Evolutionary conservation across 2,329 filamentous ascomycete species (phyloP).

Genomic region (Colletotrichum lindemuthianum): DNA sequence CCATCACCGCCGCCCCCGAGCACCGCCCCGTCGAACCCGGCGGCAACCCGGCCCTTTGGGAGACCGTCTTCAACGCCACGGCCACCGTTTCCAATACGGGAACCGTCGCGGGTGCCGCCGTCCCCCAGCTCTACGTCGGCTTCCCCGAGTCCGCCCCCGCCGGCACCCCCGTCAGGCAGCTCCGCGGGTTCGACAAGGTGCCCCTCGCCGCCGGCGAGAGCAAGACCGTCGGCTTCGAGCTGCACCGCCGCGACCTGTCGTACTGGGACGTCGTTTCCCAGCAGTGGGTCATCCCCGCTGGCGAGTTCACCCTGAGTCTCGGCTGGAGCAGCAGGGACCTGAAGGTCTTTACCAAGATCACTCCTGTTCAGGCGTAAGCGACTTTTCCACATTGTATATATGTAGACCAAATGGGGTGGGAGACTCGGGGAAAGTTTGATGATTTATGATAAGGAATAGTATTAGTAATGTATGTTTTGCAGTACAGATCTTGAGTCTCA

Average conservation of each 20-base stretch:
- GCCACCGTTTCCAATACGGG: conserved; percentile 63
- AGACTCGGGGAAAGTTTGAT: not conserved
- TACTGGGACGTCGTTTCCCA: conserved; percentile 58
- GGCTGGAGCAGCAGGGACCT: conserved; percentile 44
- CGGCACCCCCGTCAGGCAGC: conserved; percentile 58
- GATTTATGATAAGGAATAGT: conserved; percentile 29
- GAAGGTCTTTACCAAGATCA: conserved; percentile 27
- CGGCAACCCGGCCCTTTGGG: conserved; percentile 66
- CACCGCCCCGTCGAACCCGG: conserved; percentile 53
- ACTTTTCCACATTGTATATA: not conserved
- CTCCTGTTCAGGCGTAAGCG: conserved; percentile 26
- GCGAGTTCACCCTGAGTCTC: conserved; percentile 44
- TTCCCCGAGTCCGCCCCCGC: conserved; percentile 50
- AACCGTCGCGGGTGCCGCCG: conserved; percentile 55
- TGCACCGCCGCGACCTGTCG: conserved; percentile 59
- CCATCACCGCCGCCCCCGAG: conserved; percentile 43
- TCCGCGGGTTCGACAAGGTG: conserved; percentile 64
- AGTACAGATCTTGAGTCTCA: not conserved
- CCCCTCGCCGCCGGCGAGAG: conserved; percentile 52
- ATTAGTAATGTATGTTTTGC: conserved; percentile 30
- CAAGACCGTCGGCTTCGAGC: conserved; percentile 52
- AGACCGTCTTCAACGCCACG: conserved; percentile 57
- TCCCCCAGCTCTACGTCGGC: conserved; percentile 66
- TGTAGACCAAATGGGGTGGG: not conserved
- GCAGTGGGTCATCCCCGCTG: conserved; percentile 51